phyloP scores from a whole-genome alignment of 306 rosid genomes.

The Inga laurina region DNA sequence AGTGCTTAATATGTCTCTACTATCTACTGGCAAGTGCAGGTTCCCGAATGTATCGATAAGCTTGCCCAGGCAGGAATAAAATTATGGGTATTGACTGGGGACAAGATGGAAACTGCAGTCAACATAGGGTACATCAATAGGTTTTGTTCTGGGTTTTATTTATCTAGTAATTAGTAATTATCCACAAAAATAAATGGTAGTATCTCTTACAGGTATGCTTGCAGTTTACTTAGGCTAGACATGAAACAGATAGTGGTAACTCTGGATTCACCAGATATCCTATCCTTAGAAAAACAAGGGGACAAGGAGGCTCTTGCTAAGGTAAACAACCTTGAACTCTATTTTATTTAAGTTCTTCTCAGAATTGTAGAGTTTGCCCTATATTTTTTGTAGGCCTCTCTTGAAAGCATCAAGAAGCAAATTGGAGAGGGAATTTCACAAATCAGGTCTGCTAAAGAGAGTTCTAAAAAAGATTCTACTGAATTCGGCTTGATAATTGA shows the following conservation, averaged over 20 bases:
- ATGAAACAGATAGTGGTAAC: constrained; percentile 74
- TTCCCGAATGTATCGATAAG: constrained; percentile 78
- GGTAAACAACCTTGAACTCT: constrained; percentile 46
- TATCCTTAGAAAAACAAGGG: constrained; percentile 64
- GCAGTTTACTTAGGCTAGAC: constrained; percentile 79
- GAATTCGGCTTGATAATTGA: constrained; percentile 77
- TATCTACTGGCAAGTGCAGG: constrained; percentile 56
- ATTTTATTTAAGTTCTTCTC: constrained; percentile 19
- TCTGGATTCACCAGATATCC: constrained; percentile 70
- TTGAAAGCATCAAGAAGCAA: constrained; percentile 65
- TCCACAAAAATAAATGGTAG: constrained; percentile 16
- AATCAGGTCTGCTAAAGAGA: constrained; percentile 49
- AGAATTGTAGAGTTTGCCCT: constrained; percentile 27
- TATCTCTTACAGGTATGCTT: constrained; percentile 67
- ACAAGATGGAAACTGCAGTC: constrained; percentile 94
- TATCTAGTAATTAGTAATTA: constrained; percentile 25
- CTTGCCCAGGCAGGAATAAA: constrained; percentile 78
- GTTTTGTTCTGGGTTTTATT: constrained; percentile 19
- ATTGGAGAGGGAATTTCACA: constrained; percentile 58
- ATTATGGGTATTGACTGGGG: constrained; percentile 94
- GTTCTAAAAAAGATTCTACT: constrained; percentile 38
- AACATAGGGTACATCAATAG: constrained; percentile 67
- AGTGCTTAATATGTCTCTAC: constrained; percentile 25
- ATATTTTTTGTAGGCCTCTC: constrained; percentile 64
- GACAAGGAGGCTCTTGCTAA: constrained; percentile 52